Percentiles rank a stretch among this genome's conserved stretches.
These are phyloP conservation scores for Tardiomyces depauwii DNA, from an alignment of 1,139 yeast species.

Conservation along the genomic window DNA sequence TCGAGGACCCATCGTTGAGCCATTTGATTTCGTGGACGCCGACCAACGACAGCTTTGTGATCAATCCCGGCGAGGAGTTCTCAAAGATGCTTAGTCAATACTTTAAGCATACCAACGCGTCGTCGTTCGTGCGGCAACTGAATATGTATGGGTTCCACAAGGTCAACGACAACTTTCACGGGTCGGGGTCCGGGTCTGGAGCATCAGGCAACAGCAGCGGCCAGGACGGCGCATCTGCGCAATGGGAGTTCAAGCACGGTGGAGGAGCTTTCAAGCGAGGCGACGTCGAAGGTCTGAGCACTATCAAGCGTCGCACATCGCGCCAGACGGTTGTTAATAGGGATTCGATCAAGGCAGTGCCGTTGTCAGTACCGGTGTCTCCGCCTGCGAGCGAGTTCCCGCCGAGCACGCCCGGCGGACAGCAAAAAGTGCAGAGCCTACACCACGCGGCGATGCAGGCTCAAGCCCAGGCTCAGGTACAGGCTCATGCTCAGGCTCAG, in stretches of 20 bases:
- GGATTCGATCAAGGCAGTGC: slow-evolving; percentile 19
- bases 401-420: background rate
- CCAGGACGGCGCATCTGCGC: slow-evolving; percentile 20
- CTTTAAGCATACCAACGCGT: slow-evolving; percentile 90
- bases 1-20: slow-evolving; percentile 38
- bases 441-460: background rate
- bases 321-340: slow-evolving; percentile 23
- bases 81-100: slow-evolving; percentile 64
- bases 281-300: slow-evolving; percentile 51
- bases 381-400: background rate
- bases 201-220: slow-evolving; percentile 14
- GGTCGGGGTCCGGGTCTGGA: slow-evolving; percentile 10
- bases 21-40: slow-evolving; percentile 75
- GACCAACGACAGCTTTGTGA: slow-evolving; percentile 34
- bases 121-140: slow-evolving; percentile 88
- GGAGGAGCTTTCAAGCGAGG: slow-evolving; percentile 69
- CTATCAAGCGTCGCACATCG: slow-evolving; percentile 54
- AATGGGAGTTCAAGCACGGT: slow-evolving; percentile 86
- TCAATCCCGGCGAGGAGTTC: slow-evolving; percentile 33
- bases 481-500: slow-evolving; percentile 1
- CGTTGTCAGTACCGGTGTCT: slow-evolving; percentile 15
- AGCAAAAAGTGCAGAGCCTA: background rate
- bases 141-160: slow-evolving; percentile 99
- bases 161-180: slow-evolving; percentile 22
- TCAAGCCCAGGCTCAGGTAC: slow-evolving; percentile 1